Conservation (phyloP, 768 basidiomycete species). For the Aureoboletus auriporus region DNA sequence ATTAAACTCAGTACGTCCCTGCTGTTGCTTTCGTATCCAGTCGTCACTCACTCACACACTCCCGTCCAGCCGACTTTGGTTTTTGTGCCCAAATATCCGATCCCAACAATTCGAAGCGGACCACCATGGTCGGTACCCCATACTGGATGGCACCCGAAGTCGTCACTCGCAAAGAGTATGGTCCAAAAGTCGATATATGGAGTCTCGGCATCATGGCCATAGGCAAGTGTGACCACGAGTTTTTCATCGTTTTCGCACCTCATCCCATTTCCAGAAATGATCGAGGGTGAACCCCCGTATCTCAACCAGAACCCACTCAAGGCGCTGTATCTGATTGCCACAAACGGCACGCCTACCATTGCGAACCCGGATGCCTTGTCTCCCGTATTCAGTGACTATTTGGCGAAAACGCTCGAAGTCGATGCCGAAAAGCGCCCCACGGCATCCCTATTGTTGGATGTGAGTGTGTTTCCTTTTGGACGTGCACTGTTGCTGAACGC, state of each 20-base stretch:
- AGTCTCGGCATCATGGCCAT: slow-evolving; percentile 95
- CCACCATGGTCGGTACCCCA: slow-evolving; percentile 97
- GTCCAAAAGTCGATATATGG: slow-evolving; percentile 99
- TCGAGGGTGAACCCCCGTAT: slow-evolving; percentile 96
- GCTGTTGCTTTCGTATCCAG: not conserved
- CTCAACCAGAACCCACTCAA: slow-evolving; percentile 96
- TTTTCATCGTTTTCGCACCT: slow-evolving; percentile 3
- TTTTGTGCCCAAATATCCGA: slow-evolving; percentile 97
- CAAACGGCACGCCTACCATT: slow-evolving; percentile 95
- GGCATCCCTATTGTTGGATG: slow-evolving; percentile 76
- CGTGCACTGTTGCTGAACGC: slow-evolving; percentile 1
- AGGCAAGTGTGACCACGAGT: slow-evolving; percentile 49
- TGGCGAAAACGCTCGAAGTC: slow-evolving; percentile 85
- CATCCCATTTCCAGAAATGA: slow-evolving; percentile 68
- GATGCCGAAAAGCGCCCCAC: slow-evolving; percentile 92
- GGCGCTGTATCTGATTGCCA: slow-evolving; percentile 96
- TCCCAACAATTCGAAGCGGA: slow-evolving; percentile 83
- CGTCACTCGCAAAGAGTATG: slow-evolving; percentile 96
- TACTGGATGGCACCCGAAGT: slow-evolving; percentile 99
- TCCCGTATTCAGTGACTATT: slow-evolving; percentile 81
- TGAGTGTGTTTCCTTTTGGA: slow-evolving; percentile 30
- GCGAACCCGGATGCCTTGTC: slow-evolving; percentile 83
- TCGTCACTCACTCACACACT: not conserved
- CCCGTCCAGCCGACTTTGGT: slow-evolving; percentile 84
- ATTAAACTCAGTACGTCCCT: slow-evolving; percentile 90